Percentiles rank a stretch among this genome's conserved stretches.
Evolutionary conservation across 495 filamentous ascomycete species (phyloP).

Genomic region (Coniosporium apollinis): DNA sequence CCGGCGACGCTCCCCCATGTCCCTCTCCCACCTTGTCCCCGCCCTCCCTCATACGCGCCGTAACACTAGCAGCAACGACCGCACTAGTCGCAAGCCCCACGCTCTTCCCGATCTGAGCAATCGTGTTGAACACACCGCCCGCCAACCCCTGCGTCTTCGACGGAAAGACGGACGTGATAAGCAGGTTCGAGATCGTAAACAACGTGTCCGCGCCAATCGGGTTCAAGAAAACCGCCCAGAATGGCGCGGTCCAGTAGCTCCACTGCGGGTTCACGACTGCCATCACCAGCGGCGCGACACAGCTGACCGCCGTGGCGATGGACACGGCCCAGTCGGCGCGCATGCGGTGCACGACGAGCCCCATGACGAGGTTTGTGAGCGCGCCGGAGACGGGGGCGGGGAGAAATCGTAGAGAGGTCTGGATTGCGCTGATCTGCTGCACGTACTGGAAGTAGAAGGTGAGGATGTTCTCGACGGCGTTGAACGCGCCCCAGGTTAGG

Average conservation of each 20-base stretch:
- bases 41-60: constrained; percentile 14
- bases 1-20: constrained; percentile 16
- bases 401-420: constrained; percentile 34
- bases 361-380: constrained; percentile 36
- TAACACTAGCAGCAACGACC: constrained; percentile 37
- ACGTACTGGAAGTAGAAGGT: constrained; percentile 40
- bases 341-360: constrained; percentile 37
- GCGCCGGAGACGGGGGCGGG: constrained; percentile 37
- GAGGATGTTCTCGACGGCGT: constrained; percentile 31
- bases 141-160: constrained; percentile 40
- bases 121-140: constrained; percentile 47
- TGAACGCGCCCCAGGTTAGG: constrained; percentile 32
- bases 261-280: constrained; percentile 26
- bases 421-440: constrained; percentile 25
- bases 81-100: constrained; percentile 40
- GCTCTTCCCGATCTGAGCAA: constrained; percentile 42
- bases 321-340: constrained; percentile 31
- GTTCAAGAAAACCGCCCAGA: constrained; percentile 32
- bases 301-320: constrained; percentile 27
- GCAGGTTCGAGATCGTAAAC: constrained; percentile 44
- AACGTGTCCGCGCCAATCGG: constrained; percentile 40
- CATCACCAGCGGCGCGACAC: constrained; percentile 38
- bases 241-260: constrained; percentile 41
- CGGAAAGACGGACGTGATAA: constrained; percentile 43
- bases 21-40: constrained; percentile 9